Percentiles rank a stretch among this genome's conserved stretches.
Conservation (phyloP, 768 basidiomycete genomes). For the Calocybe indica region DNA sequence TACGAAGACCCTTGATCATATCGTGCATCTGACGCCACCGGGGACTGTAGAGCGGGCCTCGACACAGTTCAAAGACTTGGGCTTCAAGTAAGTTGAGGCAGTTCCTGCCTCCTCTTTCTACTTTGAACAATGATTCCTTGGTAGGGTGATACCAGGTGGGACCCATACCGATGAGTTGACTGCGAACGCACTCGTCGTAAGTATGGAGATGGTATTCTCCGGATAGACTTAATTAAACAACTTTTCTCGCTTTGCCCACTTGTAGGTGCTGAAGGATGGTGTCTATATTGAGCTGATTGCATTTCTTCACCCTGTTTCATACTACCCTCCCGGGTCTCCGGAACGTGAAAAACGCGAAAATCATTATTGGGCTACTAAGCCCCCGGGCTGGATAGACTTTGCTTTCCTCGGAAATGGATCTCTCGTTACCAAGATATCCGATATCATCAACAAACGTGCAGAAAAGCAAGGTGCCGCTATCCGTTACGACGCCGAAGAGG, state of each 20-base stretch:
- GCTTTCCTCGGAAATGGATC: conserved; percentile 52
- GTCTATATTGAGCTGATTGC: conserved; percentile 66
- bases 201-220: conserved; percentile 8
- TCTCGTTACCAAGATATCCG: conserved; percentile 21
- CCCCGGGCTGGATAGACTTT: conserved; percentile 64
- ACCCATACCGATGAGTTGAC: conserved; percentile 59
- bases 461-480: conserved; percentile 28
- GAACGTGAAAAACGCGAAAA: conserved; percentile 34
- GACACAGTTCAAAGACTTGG: conserved; percentile 49
- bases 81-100: conserved; percentile 50
- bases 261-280: conserved; percentile 48
- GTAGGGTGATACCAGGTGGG: conserved; percentile 62
- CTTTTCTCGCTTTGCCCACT: no score
- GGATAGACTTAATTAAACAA: background rate
- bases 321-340: conserved; percentile 48
- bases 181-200: conserved; percentile 58
- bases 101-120: background rate
- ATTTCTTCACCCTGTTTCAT: conserved; percentile 49
- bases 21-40: conserved; percentile 67
- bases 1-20: conserved; percentile 52
- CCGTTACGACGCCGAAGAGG: conserved; percentile 36
- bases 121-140: background rate
- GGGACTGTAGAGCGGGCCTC: conserved; percentile 45
- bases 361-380: conserved; percentile 48
- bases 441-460: conserved; percentile 49